phyloP scores from a whole-genome alignment of 2,329 filamentous ascomycete species.

The Tolypocladium tundrense region DNA sequence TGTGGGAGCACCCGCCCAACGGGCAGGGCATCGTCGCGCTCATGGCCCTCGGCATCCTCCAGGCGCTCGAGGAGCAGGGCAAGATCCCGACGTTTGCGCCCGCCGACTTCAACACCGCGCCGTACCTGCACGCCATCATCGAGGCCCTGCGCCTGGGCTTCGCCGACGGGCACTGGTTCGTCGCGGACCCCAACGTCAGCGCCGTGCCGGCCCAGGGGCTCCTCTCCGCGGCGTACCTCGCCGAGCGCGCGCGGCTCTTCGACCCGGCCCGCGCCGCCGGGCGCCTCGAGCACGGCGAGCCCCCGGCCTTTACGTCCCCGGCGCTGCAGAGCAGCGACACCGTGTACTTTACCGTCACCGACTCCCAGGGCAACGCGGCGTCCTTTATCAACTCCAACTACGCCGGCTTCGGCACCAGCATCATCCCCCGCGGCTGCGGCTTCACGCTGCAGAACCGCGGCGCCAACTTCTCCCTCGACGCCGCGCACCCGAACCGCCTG shows the following conservation, averaged over 20 bases:
- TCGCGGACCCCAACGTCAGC: slow-evolving; percentile 67
- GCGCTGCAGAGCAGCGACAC: slow-evolving; percentile 83
- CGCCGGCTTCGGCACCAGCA: slow-evolving; percentile 75
- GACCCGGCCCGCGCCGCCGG: slow-evolving; percentile 47
- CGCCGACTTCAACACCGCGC: slow-evolving; percentile 69
- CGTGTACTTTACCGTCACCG: slow-evolving; percentile 84
- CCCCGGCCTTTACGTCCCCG: slow-evolving; percentile 42
- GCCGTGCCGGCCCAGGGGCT: slow-evolving; percentile 61
- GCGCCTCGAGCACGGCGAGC: slow-evolving; percentile 53
- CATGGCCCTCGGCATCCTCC: slow-evolving; percentile 86
- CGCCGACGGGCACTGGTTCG: slow-evolving; percentile 81
- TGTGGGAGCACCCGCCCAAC: slow-evolving; percentile 97
- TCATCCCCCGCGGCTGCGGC: slow-evolving; percentile 76
- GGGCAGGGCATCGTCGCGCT: slow-evolving; percentile 92
- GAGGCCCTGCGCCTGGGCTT: slow-evolving; percentile 85
- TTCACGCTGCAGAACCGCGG: slow-evolving; percentile 94
- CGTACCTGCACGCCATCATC: slow-evolving; percentile 78
- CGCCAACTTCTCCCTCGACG: slow-evolving; percentile 67
- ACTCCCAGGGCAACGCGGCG: slow-evolving; percentile 75
- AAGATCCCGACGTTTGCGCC: slow-evolving; percentile 62
- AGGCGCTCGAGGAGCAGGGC: slow-evolving; percentile 68
- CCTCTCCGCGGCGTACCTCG: slow-evolving; percentile 64
- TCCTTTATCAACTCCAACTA: slow-evolving; percentile 98
- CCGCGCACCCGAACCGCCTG: slow-evolving; percentile 67
- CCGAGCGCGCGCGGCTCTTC: slow-evolving; percentile 54